Percentiles rank a stretch among this genome's conserved stretches.
Conservation (phyloP, 2,329 filamentous ascomycete species). For the Alternaria burnsii region DNA sequence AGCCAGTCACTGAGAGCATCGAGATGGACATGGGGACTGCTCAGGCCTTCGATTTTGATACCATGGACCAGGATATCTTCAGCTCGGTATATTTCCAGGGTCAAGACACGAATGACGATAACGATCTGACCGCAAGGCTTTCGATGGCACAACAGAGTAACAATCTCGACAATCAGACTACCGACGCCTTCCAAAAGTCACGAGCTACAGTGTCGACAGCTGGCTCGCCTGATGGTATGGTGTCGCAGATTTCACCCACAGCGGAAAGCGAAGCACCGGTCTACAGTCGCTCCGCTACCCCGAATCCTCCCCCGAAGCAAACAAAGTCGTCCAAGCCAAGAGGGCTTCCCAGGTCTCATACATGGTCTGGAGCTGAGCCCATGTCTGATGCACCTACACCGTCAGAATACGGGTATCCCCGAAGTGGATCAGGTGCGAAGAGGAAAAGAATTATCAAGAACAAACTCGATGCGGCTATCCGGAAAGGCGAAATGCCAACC, state of each 20-base stretch:
- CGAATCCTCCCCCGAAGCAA: slow-evolving; percentile 26
- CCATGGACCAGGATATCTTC: slow-evolving; percentile 18
- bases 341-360: slow-evolving; percentile 47
- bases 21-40: slow-evolving; percentile 26
- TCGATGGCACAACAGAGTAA: slow-evolving; percentile 7
- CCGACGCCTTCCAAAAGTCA: slow-evolving; percentile 12
- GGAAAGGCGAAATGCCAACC: slow-evolving; percentile 82
- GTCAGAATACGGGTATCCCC: slow-evolving; percentile 32
- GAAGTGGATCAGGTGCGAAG: slow-evolving; percentile 65
- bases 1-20: slow-evolving; percentile 32
- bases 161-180: not conserved
- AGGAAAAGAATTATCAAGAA: slow-evolving; percentile 71
- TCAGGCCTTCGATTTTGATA: slow-evolving; percentile 13
- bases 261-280: slow-evolving; percentile 27
- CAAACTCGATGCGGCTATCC: slow-evolving; percentile 67
- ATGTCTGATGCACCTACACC: slow-evolving; percentile 45
- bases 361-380: slow-evolving; percentile 47
- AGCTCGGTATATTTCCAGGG: slow-evolving; percentile 12
- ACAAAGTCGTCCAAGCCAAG: slow-evolving; percentile 34
- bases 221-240: slow-evolving; percentile 29
- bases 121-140: slow-evolving; percentile 1
- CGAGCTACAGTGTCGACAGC: slow-evolving; percentile 21
- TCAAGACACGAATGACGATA: slow-evolving; percentile 11
- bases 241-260: slow-evolving; percentile 29
- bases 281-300: slow-evolving; percentile 38